Conservation (phyloP, 768 basidiomycete genomes). For the Polyporus arcularius region DNA sequence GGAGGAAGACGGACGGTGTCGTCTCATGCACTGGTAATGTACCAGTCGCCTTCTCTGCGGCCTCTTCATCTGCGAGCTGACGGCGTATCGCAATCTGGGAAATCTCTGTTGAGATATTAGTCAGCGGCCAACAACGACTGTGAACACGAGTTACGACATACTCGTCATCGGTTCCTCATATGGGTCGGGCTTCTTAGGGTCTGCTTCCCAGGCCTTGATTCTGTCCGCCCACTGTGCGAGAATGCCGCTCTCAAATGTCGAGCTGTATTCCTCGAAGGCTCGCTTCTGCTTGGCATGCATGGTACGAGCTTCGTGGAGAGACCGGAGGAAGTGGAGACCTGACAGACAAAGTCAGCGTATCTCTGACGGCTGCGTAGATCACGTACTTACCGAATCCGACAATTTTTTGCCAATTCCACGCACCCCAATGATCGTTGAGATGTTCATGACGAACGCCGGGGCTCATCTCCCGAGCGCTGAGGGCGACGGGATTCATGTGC, state of each 20-base stretch:
- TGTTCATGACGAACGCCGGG: constrained; percentile 12
- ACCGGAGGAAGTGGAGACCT: constrained; percentile 7
- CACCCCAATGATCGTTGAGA: constrained; percentile 24
- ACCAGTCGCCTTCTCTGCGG: no score
- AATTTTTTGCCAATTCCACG: constrained; percentile 34
- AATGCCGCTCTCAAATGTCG: neutral
- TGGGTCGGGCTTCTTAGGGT: constrained; percentile 16
- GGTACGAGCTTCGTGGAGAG: neutral
- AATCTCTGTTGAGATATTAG: no score
- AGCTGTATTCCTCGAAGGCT: no score
- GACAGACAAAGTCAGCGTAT: neutral
- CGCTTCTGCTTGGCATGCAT: neutral
- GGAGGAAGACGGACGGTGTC: no score
- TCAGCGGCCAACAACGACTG: no score
- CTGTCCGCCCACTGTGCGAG: neutral
- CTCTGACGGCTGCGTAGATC: neutral
- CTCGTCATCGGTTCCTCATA: constrained; percentile 13
- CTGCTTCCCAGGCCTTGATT: constrained; percentile 9
- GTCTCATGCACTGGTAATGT: no score
- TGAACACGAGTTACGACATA: no score
- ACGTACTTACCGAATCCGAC: constrained; percentile 20
- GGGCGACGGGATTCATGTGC: constrained; percentile 6
- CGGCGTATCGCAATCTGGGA: no score
- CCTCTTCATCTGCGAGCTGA: no score
- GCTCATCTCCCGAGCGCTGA: constrained; percentile 20